Evolutionary conservation across 2,329 filamentous ascomycete species (phyloP), one percentile per base, ranked within the genome.

Genomic region (Sporothrix brasiliensis): DNA sequence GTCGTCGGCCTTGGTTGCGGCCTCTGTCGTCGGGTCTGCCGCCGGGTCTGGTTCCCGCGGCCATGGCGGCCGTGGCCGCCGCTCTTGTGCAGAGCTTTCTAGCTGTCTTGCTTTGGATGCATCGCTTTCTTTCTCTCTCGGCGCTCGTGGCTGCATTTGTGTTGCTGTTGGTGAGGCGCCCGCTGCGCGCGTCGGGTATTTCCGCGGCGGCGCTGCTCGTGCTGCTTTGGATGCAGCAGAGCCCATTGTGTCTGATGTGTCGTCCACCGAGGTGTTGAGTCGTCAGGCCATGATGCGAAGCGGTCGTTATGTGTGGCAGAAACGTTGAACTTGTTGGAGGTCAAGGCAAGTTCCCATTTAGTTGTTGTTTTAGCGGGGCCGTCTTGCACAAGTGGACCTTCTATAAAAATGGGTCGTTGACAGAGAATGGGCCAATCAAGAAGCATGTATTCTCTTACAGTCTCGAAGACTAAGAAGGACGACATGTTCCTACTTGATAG

Each of bases 151-250:
- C 60, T 44, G 41, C 24, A 39, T 39, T 39, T 14, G 54, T 41
- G 69, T 34, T 52, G 52, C 58, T 63, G 67, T 60, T 5, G 68
- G 67, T 13, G 67, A 60, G 1, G 56, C 75, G 60, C 77, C 78
- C 1, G 78, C 76, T 3, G 80, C 74, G 71, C 82, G 79, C 47
- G 80, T 76, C 3, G 84, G 84, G 73, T 83, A 85, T 73, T 80
- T 83, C 70, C 84, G 81, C 61, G 79, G 44, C 2, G 67, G 68
- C 73, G 30, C 79, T 61, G 78, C 76, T 72, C 79, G 78, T 14
- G 79, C 79, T 19, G 82, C 79, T 75, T 85, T 85, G 30, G 83
- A 85, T 3, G 82, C 78, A 52, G 81, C 80, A 5, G 83, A 79
- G 47, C 83, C 83, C 83, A 85, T 83, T 65, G 19, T 74, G 39